Base-by-base conservation (phyloP, 2,329 filamentous ascomycete species). In the Incumbomyces lentus region DNA sequence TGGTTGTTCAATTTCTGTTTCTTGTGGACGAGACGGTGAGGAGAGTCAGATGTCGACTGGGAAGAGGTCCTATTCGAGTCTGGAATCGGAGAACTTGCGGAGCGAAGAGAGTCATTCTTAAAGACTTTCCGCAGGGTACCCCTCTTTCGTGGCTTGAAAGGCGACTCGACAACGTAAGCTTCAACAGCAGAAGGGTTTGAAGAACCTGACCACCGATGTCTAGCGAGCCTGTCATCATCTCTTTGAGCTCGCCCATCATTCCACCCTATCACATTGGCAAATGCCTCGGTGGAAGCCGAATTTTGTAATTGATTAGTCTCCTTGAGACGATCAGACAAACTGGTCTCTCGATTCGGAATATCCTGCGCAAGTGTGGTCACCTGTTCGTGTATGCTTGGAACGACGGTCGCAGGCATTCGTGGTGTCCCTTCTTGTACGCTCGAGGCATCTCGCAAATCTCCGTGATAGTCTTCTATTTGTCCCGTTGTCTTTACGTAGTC, bases 141-240 rank as follows among this genome's bases (percentile, higher is more conserved):
- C 44, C 60, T 65, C 32, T 66, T 62, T 49, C 65, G 67, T 33
- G 67, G 70, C 3, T 71, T 69, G 13, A 68, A 67, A 14, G 40
- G 44, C 13, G 48, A 48, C 18, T 73, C 66, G 37, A 78, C 68
- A 26, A 79, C 73, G 56, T 75, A 66, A 11, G 72, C 75, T 61
- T 76, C 73, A 13, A 78, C 64, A 0, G 74, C 75, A 5, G 75
- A 78, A 10, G 69, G 66, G 17, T 68, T 68, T 2, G 76, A 79
- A 2, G 69, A 60, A 13, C 59, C 67, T 12, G 76, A 79, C 16
- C 69, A 61, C 36, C 75, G 68, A 52, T 61, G 63, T 43, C 51
- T 52, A 11, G 63, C 62, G 14, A 60, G 54, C 5, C 43, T 34
- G 16, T 33, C 19, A 14, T 36, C 33, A 13, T 38, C 35, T 30